phyloP scores from a whole-genome alignment of 257 asterid species.

The Cinchona pubescens region DNA sequence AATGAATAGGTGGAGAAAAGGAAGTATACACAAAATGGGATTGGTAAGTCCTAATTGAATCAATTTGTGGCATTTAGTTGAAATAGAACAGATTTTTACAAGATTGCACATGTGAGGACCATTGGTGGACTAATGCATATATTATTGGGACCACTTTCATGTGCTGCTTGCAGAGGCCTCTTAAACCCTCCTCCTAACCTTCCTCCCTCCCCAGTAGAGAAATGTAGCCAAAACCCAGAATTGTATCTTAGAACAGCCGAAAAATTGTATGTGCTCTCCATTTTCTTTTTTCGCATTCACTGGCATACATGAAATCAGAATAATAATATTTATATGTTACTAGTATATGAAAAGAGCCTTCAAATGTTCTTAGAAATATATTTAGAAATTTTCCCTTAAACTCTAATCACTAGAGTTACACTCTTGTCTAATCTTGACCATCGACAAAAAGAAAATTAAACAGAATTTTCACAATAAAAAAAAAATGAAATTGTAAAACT shows the following conservation, averaged over 20 bases:
- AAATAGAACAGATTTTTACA: slow-evolving; percentile 31
- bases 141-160: slow-evolving; percentile 60
- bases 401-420: not conserved
- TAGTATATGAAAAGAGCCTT: not conserved
- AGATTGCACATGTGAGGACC: slow-evolving; percentile 49
- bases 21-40: too few species aligned
- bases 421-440: not conserved
- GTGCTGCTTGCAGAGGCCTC: slow-evolving; percentile 39
- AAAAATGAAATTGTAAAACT: not conserved
- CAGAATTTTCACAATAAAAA: not conserved
- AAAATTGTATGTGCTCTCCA: not conserved
- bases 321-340: not conserved
- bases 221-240: not conserved
- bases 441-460: not conserved
- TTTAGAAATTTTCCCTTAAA: not conserved
- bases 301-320: not conserved
- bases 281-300: not conserved
- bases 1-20: not conserved
- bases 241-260: not conserved
- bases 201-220: not conserved
- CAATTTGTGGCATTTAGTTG: slow-evolving; percentile 32
- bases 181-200: slow-evolving; percentile 14
- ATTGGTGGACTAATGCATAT: slow-evolving; percentile 24
- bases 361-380: not conserved
- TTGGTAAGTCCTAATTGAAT: slow-evolving; percentile 20